Percentiles rank a stretch among this genome's conserved stretches.
phyloP scores from a whole-genome alignment of 257 asterid genomes.

The Solanum chiquidenum region DNA sequence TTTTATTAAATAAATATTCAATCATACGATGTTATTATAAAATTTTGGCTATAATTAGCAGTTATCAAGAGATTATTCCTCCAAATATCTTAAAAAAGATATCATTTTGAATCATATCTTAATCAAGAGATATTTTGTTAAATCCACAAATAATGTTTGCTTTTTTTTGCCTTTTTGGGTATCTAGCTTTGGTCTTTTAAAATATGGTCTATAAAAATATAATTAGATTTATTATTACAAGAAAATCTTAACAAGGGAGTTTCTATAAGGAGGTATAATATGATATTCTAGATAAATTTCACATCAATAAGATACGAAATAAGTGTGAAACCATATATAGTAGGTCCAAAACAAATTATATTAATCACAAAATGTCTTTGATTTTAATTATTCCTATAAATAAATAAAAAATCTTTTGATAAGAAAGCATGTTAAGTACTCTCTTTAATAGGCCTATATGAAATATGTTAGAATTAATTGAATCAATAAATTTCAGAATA shows the following conservation, averaged over 20 bases:
- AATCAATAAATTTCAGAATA: not conserved
- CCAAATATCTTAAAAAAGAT: fast-evolving
- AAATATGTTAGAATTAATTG: not conserved
- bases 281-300: not conserved
- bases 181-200: not conserved
- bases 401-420: not conserved
- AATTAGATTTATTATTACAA: not conserved
- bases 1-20: not conserved
- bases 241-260: no score
- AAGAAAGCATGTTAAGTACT: not conserved
- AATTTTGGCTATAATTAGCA: not conserved
- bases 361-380: not conserved
- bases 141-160: not conserved
- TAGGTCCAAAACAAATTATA: not conserved
- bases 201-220: not conserved
- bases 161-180: no score
- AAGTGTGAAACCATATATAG: not conserved
- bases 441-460: not conserved
- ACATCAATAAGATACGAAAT: not conserved
- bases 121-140: not conserved
- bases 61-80: not conserved
- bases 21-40: not conserved
- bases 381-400: no score
- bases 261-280: not conserved
- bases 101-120: not conserved